Base-by-base conservation (phyloP, 495 filamentous ascomycete genomes). In the Penicillium canescens region DNA sequence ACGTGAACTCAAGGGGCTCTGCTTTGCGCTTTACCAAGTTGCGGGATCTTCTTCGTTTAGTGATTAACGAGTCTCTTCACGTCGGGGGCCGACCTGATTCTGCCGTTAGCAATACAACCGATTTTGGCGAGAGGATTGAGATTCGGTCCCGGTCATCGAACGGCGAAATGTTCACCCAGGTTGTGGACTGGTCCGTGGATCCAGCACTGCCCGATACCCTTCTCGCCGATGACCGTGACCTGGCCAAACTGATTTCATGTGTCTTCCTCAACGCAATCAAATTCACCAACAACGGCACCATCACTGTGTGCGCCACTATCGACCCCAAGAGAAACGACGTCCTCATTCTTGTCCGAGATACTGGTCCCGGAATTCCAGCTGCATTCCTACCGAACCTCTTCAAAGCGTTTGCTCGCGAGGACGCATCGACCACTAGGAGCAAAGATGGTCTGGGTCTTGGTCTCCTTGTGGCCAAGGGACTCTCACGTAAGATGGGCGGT, bases 261-360 rank as follows among this genome's bases (percentile, higher is more conserved):
- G 80, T 92, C 13, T 82, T 90, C 50, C 71, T 89, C 26, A 92
- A 92, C 65, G 89, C 89, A 4, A 79, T 92, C 49, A 92, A 92
- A 63, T 92, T 91, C 59, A 91, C 89, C 0, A 84, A 88, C 53
- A 76, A 74, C 47, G 89, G 89, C 18, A 75, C 69, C n/a, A 86
- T 92, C 45, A 78, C 71, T 1, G 65, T 92, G 4, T 78, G 62
- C 33, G 84, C 82, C 7, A 77, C 71, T 16, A 66, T 84, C 33
- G 78, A 76, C 46, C 50, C 69, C 46, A 78, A 74, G 50, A 66
- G 57, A 53, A 77, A 82, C 53, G 80, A 83, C 67, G 73, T 89
- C 46, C 65, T 81, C 36, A 81, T 90, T 61, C 80, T 67, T 38
- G 78, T 92, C 35, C 69, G 73, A 11, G 89, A 92, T 69, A 89